Percentiles rank a stretch among this genome's conserved stretches.
Evolutionary conservation across 2,329 filamentous ascomycete genomes (phyloP).

Genomic region (Nakataea oryzae): DNA sequence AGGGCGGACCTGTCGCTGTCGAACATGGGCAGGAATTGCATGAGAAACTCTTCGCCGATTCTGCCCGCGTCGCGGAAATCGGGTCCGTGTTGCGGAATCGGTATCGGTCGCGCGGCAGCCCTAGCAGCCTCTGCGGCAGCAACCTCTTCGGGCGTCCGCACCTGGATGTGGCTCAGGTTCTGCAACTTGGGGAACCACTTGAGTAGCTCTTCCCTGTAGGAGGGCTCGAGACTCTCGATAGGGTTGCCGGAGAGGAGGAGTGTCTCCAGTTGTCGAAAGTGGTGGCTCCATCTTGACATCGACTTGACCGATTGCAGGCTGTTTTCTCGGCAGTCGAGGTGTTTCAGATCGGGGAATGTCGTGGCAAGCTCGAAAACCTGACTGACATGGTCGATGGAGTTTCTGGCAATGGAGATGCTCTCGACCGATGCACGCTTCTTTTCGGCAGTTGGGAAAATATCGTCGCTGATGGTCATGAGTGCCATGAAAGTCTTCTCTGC

Average conservation of each 20-base stretch:
- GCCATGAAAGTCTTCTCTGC: conserved; percentile 86
- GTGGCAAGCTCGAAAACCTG: conserved; percentile 66
- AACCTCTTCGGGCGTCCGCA: conserved; percentile 63
- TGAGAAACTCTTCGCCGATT: conserved; percentile 66
- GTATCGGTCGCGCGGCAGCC: conserved; percentile 34
- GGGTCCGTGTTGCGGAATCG: conserved; percentile 52
- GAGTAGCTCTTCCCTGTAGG: conserved; percentile 58
- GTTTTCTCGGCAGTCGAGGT: conserved; percentile 83
- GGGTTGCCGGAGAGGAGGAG: conserved; percentile 72
- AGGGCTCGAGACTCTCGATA: conserved; percentile 48
- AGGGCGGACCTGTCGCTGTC: conserved; percentile 60
- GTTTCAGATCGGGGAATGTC: conserved; percentile 76
- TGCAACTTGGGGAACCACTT: conserved; percentile 77
- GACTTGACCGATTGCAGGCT: conserved; percentile 57
- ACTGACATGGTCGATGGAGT: conserved; percentile 62
- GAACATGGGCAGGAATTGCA: conserved; percentile 63
- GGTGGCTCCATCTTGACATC: conserved; percentile 66
- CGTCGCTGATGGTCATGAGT: conserved; percentile 77
- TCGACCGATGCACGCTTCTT: conserved; percentile 70
- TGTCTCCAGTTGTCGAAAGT: conserved; percentile 70
- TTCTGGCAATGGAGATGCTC: conserved; percentile 73
- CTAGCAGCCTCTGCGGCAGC: conserved; percentile 41
- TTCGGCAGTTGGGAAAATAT: conserved; percentile 59
- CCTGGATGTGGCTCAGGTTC: conserved; percentile 62
- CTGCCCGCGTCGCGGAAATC: conserved; percentile 65